A percentile compares a stretch with the other conserved stretches of the same genome.
phyloP scores from a whole-genome alignment of 805 yeast species.

The Zygoascus tannicola region DNA sequence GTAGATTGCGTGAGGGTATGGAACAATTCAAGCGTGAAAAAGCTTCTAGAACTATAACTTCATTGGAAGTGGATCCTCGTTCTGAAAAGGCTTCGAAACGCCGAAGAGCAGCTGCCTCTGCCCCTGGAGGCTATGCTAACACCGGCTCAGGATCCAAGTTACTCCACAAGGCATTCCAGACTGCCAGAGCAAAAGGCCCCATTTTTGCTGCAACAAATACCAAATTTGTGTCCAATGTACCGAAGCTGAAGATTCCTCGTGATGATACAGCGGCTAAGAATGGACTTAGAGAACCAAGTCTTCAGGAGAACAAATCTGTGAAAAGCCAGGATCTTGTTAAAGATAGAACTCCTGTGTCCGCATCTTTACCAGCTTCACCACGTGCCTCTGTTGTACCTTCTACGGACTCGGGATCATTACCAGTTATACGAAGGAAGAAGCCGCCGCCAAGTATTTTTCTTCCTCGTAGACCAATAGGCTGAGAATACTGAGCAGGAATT shows the following conservation, averaged over 20 bases:
- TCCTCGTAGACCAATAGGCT: conserved; percentile 1
- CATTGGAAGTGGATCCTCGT: conserved; percentile 18
- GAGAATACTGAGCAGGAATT: too few relatives aligned
- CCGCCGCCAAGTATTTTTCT: conserved; percentile 1
- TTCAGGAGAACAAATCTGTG: too few relatives aligned
- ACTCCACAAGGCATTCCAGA: conserved; percentile 14
- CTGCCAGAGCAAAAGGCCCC: conserved; percentile 15
- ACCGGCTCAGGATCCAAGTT: conserved; percentile 16
- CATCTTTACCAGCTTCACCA: too few relatives aligned
- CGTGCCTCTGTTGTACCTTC: too few relatives aligned
- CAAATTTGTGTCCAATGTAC: conserved; percentile 9
- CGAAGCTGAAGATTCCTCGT: neutral
- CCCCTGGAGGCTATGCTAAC: neutral
- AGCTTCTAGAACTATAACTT: conserved; percentile 18
- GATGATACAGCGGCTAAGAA: neutral
- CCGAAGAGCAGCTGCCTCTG: neutral
- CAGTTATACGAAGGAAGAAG: too few relatives aligned
- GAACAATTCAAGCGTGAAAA: conserved; percentile 20
- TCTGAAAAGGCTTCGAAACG: conserved; percentile 14
- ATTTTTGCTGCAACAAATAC: conserved; percentile 16
- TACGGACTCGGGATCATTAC: too few relatives aligned
- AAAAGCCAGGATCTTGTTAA: too few relatives aligned
- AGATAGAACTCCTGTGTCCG: too few relatives aligned
- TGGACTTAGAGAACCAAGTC: neutral
- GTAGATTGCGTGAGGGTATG: conserved; percentile 25